Evolutionary conservation across 306 rosid genomes (phyloP).

Genomic region (Pyrus betulifolia): DNA sequence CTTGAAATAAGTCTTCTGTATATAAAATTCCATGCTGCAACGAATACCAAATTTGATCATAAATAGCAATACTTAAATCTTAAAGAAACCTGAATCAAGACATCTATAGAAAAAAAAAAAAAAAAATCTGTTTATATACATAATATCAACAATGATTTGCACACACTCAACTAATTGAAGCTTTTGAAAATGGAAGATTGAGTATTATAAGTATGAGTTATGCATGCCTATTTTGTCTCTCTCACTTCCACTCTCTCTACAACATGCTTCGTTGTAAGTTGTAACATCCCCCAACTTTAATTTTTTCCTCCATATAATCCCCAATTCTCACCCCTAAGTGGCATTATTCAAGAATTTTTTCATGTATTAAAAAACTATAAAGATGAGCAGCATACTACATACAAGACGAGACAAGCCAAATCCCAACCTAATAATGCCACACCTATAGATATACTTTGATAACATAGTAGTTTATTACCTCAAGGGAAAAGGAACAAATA

Average conservation of each 20-base stretch:
- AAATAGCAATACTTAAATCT: background rate
- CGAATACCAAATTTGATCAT: background rate
- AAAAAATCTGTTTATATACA: background rate
- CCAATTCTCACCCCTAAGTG: background rate
- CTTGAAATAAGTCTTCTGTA: constrained; percentile 87
- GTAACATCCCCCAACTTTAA: background rate
- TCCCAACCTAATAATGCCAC: background rate
- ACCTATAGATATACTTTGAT: background rate
- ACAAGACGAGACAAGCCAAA: background rate
- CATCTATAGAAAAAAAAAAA: background rate
- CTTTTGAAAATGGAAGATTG: background rate
- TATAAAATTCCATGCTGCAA: constrained; percentile 94
- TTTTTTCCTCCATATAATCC: background rate
- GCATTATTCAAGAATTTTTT: background rate
- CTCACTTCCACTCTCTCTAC: background rate
- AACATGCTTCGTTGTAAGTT: background rate
- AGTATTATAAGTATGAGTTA: background rate
- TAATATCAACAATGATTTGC: background rate
- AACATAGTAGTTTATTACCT: background rate
- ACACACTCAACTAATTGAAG: background rate
- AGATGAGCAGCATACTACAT: background rate
- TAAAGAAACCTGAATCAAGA: background rate
- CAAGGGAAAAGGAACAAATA: background rate
- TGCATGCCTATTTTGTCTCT: background rate
- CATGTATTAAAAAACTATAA: background rate